phyloP scores from a whole-genome alignment of 129 eudicot genomes.

The Mikania micrantha region DNA sequence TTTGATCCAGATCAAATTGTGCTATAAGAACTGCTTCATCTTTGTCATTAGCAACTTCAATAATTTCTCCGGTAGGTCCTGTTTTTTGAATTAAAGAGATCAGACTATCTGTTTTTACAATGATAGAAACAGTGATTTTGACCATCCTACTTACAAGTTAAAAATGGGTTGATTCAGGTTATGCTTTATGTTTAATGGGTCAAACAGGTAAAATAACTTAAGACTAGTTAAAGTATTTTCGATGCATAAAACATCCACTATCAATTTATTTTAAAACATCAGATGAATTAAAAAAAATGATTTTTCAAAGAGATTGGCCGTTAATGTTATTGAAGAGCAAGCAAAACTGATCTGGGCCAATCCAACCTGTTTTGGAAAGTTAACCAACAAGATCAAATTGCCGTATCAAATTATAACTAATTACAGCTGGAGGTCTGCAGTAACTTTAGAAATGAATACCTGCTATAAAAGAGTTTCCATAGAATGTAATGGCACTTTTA shows the following conservation, averaged over 20 bases:
- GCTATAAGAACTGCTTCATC: conserved; percentile 82
- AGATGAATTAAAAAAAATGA: too few relatives aligned
- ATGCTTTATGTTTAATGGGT: neutral
- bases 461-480: conserved; percentile 95
- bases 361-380: neutral
- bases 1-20: conserved; percentile 69
- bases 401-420: neutral
- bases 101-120: neutral
- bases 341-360: neutral
- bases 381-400: neutral
- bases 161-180: neutral
- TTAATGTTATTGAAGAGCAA: too few relatives aligned
- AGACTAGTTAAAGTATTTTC: neutral
- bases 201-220: neutral
- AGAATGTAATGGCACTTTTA: conserved; percentile 84
- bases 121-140: neutral
- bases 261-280: neutral
- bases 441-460: conserved; percentile 36
- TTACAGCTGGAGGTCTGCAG: conserved; percentile 1
- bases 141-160: neutral
- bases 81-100: conserved; percentile 4
- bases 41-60: conserved; percentile 71
- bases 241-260: neutral
- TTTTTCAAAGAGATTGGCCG: too few relatives aligned
- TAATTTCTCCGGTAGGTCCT: conserved; percentile 91